Evolutionary conservation across 306 rosid species (phyloP).

Genomic region (Vigna trinervia): DNA sequence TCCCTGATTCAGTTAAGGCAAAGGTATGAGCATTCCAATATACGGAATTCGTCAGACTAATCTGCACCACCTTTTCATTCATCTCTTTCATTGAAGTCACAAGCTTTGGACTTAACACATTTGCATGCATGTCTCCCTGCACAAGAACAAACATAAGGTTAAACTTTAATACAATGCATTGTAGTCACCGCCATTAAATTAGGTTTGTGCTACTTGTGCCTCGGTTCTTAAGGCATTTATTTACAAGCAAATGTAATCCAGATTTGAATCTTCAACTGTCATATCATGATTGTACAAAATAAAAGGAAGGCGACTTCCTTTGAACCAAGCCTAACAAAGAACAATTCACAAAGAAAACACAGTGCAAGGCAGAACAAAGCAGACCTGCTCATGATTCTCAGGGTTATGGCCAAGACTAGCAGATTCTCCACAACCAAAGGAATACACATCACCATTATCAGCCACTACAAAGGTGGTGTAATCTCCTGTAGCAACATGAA

Average conservation of each 20-base stretch:
- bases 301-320: not conserved
- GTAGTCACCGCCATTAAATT: no score
- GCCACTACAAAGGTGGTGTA: slow-evolving; percentile 86
- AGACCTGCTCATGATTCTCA: slow-evolving; percentile 64
- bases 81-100: slow-evolving; percentile 66
- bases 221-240: not conserved
- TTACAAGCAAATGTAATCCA: not conserved
- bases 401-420: slow-evolving; percentile 77
- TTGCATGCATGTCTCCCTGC: slow-evolving; percentile 66
- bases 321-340: not conserved
- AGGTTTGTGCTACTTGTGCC: slow-evolving; percentile 15
- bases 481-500: slow-evolving; percentile 85
- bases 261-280: not conserved
- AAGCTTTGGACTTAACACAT: slow-evolving; percentile 68
- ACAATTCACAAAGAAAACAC: slow-evolving; percentile 2
- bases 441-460: slow-evolving; percentile 74
- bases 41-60: slow-evolving; percentile 81
- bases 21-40: slow-evolving; percentile 88
- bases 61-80: slow-evolving; percentile 79
- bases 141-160: slow-evolving; percentile 15
- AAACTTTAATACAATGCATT: no score
- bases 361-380: slow-evolving; percentile 24
- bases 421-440: slow-evolving; percentile 88
- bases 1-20: slow-evolving; percentile 82
- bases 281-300: not conserved